Evolutionary conservation across 1,284 basidiomycete species (phyloP).

Genomic region (Apiotrichum laibachii): DNA sequence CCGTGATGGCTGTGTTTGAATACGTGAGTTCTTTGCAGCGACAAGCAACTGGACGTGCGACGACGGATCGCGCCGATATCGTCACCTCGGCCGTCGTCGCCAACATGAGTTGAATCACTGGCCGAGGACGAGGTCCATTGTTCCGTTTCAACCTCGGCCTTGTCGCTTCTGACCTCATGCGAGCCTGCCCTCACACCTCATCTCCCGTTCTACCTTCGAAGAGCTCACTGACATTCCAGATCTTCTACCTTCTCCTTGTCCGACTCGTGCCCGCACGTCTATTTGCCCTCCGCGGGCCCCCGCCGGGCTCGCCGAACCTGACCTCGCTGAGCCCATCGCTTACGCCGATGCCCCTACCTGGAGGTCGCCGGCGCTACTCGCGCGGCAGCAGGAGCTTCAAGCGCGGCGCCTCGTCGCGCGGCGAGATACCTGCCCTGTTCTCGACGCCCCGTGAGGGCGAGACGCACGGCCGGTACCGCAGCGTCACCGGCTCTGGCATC

Average conservation of each 20-base stretch:
- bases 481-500: too few species aligned
- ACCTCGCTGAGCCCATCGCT: conserved; percentile 7
- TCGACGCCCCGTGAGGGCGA: too few species aligned
- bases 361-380: neutral
- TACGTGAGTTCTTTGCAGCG: conserved; percentile 8
- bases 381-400: neutral
- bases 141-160: too few species aligned
- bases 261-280: conserved; percentile 11
- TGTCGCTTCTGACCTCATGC: neutral
- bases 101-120: too few species aligned
- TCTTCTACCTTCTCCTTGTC: conserved; percentile 21
- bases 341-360: neutral
- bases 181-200: neutral
- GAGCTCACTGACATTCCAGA: conserved; percentile 4
- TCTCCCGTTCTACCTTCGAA: neutral
- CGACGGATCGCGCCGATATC: too few species aligned
- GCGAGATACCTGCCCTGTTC: too few species aligned
- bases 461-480: too few species aligned
- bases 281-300: conserved; percentile 12
- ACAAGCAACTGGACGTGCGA: too few species aligned
- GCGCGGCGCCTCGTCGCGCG: neutral
- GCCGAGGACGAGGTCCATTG: too few species aligned
- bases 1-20: conserved; percentile 12
- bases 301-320: conserved; percentile 1
- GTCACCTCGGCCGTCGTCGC: too few species aligned